These are phyloP conservation scores for Styphnolobium japonicum DNA, from an alignment of 306 rosid species.

Conservation along the genomic window DNA sequence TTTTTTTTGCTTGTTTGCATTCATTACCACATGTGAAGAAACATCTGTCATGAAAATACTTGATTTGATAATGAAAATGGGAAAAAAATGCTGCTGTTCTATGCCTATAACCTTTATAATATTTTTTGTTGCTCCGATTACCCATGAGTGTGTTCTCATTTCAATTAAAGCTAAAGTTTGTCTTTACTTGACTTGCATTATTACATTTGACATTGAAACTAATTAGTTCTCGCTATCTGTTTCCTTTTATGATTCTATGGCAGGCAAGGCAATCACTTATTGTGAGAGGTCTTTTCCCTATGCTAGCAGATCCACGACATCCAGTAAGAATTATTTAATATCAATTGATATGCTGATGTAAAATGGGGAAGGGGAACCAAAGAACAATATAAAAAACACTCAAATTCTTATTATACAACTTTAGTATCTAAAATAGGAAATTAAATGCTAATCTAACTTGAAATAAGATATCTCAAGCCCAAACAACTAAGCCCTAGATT, in stretches of 20 bases:
- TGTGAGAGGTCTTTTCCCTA: constrained; percentile 92
- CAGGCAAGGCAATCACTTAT: constrained; percentile 98
- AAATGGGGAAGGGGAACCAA: not conserved
- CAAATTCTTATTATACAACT: not conserved
- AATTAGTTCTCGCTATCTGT: not conserved
- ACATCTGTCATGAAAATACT: not conserved
- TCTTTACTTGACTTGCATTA: constrained; percentile 11
- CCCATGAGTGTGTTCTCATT: not conserved
- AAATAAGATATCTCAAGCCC: not conserved
- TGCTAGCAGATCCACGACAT: constrained; percentile 96
- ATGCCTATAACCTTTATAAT: not conserved
- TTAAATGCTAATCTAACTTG: not conserved
- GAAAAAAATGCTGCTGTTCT: not conserved
- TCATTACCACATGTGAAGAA: not conserved
- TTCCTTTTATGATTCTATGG: constrained; percentile 4
- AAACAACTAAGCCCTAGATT: not conserved
- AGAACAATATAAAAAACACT: not conserved
- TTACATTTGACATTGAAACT: not conserved
- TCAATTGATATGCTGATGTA: not conserved
- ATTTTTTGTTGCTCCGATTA: not conserved
- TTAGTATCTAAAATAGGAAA: not conserved
- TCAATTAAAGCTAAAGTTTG: not conserved
- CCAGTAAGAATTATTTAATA: constrained; percentile 59
- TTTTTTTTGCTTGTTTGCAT: not conserved
- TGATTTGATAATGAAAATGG: not conserved